Evolutionary conservation across 352 stramenopile species (phyloP).

Genomic region (Pythium scleroteichum): DNA sequence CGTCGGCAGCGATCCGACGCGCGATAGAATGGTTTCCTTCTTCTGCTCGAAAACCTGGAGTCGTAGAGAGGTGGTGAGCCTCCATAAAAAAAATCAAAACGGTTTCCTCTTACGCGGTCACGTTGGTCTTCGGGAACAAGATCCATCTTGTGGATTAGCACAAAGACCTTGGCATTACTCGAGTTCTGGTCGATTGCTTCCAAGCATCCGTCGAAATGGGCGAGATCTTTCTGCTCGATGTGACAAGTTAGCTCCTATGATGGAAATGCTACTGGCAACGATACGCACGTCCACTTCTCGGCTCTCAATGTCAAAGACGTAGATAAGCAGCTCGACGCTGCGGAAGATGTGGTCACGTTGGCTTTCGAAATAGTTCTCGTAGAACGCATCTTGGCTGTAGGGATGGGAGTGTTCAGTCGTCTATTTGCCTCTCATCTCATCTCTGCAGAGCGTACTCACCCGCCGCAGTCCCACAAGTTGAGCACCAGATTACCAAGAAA

Average conservation of each 20-base stretch:
- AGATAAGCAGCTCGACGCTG: constrained; percentile 97
- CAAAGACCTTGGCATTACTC: constrained; percentile 98
- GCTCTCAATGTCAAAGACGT: constrained; percentile 99
- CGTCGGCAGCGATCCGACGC: constrained; percentile 85
- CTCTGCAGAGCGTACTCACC: constrained; percentile 33
- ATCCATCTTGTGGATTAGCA: constrained; percentile 99
- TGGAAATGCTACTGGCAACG: neutral
- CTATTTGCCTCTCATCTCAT: neutral
- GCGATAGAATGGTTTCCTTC: constrained; percentile 92
- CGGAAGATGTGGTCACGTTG: constrained; percentile 99
- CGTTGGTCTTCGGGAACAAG: constrained; percentile 90
- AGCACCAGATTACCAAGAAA: constrained; percentile 99
- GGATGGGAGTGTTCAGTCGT: neutral
- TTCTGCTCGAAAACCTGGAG: constrained; percentile 93
- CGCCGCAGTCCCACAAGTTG: constrained; percentile 99
- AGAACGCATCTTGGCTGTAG: constrained; percentile 97
- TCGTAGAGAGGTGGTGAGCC: neutral
- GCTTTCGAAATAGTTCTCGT: constrained; percentile 99
- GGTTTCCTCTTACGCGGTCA: constrained; percentile 49
- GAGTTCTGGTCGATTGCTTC: constrained; percentile 99
- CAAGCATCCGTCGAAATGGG: constrained; percentile 96
- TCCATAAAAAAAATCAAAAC: neutral
- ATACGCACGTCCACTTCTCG: constrained; percentile 65
- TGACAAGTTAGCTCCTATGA: neutral
- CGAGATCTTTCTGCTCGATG: constrained; percentile 94